Evolutionary conservation across 148 eudicot species (phyloP).

Genomic region (Cornus controversa): DNA sequence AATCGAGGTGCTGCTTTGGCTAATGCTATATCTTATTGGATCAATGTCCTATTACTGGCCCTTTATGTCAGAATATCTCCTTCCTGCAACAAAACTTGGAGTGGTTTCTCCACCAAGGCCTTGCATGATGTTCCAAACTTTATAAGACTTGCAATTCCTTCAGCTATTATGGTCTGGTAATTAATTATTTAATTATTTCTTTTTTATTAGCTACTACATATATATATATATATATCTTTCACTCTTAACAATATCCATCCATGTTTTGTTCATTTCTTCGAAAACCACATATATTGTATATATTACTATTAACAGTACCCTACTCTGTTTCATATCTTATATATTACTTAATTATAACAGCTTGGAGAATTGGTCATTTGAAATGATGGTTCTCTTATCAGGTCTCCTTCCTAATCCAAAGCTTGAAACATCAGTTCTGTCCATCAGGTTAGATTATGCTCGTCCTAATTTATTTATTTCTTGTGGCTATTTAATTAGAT

Average conservation of each 20-base stretch:
- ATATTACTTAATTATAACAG: too few relatives aligned
- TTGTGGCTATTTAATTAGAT: too few relatives aligned
- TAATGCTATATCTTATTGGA: constrained; percentile 12
- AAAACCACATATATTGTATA: too few relatives aligned
- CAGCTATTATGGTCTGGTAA: constrained; percentile 12
- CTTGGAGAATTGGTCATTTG: constrained; percentile 10
- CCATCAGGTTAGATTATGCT: background rate
- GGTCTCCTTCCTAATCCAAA: constrained; percentile 11
- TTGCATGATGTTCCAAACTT: constrained; percentile 2
- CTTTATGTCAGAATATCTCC: constrained; percentile 1
- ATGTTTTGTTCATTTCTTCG: too few relatives aligned
- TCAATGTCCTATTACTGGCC: background rate
- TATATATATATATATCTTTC: background rate
- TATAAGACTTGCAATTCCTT: constrained; percentile 10
- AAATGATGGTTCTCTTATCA: constrained; percentile 11
- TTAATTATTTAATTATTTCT: background rate
- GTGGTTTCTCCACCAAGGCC: background rate
- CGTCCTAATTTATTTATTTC: too few relatives aligned
- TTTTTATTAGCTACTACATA: background rate
- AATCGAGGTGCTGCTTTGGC: constrained; percentile 8
- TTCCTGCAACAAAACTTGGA: constrained; percentile 11
- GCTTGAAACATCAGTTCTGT: constrained; percentile 10
- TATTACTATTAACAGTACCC: too few relatives aligned
- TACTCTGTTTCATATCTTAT: background rate
- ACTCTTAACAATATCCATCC: too few relatives aligned